Evolutionary conservation across 2,329 filamentous ascomycete species (phyloP), one percentile per base, ranked within the genome.

Genomic region (Colletotrichum orchidophilum): DNA sequence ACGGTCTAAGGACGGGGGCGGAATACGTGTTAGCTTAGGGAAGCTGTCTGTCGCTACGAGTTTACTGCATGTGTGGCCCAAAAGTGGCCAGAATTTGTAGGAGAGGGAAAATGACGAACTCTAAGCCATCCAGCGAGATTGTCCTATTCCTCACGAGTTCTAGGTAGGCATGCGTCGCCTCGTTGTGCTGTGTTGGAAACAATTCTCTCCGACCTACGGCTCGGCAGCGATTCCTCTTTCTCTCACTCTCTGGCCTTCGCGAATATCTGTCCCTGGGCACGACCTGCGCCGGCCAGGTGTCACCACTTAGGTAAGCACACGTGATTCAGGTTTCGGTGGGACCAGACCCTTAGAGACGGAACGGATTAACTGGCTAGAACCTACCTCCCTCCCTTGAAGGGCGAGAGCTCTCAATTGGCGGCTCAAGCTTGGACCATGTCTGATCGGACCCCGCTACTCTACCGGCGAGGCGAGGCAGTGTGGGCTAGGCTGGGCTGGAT

Each of bases 231-330:
- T n/a, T 54, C 59, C 50, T 21, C 63, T 67, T 50, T 54, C 64
- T 54, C 63, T 64, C 57, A 50, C 61, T 50, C 63, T 65, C 77
- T 74, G 79, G 77, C 75, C 74, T 79, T 77, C 78, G 74, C 76
- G 77, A 78, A 79, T 75, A 80, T 82, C 79, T 81, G 80, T 81
- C 69, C 80, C 79, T 79, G 76, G 31, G 59, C 71, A 61, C n/a
- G n/a, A n/a, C 76, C 74, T 76, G 73, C 74, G 76, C 79, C 76
- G 80, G 80, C 82, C 79, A 82, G 80, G 80, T 82, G 81, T 80
- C 81, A 82, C 80, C 80, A 81, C 76, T 75, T 75, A 78, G 68
- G 39, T 46, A 46, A 46, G 66, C 21, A 63, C 81, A 82, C 81
- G 80, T 82, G 81, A 78, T 66, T 46, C 39, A 11, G 39, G 39